Evolutionary conservation across 352 stramenopile species (phyloP).

Genomic region (Pythium sp.): DNA sequence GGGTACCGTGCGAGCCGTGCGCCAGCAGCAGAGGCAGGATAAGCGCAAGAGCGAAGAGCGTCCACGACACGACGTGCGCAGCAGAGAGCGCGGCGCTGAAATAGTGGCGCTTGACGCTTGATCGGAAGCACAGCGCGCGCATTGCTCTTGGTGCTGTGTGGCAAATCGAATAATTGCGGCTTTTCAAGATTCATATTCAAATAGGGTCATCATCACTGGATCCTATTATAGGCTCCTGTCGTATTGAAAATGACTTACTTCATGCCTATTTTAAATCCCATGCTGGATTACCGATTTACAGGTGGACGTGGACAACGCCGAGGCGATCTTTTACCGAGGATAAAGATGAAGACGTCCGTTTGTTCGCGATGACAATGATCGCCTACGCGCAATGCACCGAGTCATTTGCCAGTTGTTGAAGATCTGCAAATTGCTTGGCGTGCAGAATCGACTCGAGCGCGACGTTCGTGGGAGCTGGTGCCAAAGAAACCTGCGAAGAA

Average conservation of each 20-base stretch:
- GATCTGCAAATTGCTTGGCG: constrained; percentile 2
- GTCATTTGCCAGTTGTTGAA: neutral
- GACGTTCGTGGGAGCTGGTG: neutral
- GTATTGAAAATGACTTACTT: neutral
- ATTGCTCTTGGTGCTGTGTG: constrained; percentile 23
- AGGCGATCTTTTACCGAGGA: no score
- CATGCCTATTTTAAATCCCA: no score
- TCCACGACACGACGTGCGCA: constrained; percentile 43
- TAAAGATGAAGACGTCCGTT: neutral
- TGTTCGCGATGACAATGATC: neutral
- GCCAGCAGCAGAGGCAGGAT: constrained; percentile 59
- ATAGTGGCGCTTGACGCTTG: constrained; percentile 56
- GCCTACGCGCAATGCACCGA: neutral
- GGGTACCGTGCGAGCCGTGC: constrained; percentile 45
- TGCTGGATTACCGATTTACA: no score
- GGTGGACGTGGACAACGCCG: no score
- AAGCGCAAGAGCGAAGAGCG: constrained; percentile 36
- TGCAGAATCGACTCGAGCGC: constrained; percentile 5
- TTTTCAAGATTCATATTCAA: constrained; percentile 1
- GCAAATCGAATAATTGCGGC: neutral
- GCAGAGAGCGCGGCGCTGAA: constrained; percentile 51
- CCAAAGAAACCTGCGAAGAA: neutral
- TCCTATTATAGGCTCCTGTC: neutral
- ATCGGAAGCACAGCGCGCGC: constrained; percentile 44
- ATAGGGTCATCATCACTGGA: neutral